Percentiles rank a stretch among this genome's conserved stretches.
phyloP scores from a whole-genome alignment of 2,329 filamentous ascomycete species.

The Aspergillus pseudotamarii region DNA sequence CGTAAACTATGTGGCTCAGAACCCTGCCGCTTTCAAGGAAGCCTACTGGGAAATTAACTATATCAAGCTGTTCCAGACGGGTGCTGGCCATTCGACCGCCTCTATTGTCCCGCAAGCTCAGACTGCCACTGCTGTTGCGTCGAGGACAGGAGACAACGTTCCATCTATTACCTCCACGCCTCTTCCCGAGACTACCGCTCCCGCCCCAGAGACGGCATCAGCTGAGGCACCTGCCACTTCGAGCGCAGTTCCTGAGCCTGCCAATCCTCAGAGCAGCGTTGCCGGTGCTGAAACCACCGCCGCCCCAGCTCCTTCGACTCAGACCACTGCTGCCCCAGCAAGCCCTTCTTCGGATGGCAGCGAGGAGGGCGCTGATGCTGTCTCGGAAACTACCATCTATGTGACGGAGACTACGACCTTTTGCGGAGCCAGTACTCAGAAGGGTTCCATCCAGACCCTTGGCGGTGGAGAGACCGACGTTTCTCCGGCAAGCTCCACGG shows the following conservation, averaged over 20 bases:
- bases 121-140: slow-evolving; percentile 4
- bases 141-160: not conserved
- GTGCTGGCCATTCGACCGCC: slow-evolving; percentile 17
- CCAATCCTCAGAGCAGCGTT: not conserved
- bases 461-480: not conserved
- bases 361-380: slow-evolving; percentile 1
- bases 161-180: not conserved
- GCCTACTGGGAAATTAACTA: slow-evolving; percentile 79
- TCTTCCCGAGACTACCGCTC: not conserved
- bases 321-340: not conserved
- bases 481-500: not conserved
- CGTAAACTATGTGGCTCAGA: slow-evolving; percentile 69
- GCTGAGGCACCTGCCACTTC: not conserved
- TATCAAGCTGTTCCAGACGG: slow-evolving; percentile 63
- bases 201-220: not conserved
- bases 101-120: not conserved
- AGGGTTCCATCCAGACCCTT: not conserved
- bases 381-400: slow-evolving; percentile 14
- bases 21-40: slow-evolving; percentile 70
- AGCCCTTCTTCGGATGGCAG: not conserved
- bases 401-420: slow-evolving; percentile 22
- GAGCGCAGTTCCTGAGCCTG: not conserved
- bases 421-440: slow-evolving; percentile 13
- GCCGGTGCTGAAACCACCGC: slow-evolving; percentile 1
- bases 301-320: not conserved